Conservation (phyloP, 306 rosid species). For the Cajanus cajan region DNA sequence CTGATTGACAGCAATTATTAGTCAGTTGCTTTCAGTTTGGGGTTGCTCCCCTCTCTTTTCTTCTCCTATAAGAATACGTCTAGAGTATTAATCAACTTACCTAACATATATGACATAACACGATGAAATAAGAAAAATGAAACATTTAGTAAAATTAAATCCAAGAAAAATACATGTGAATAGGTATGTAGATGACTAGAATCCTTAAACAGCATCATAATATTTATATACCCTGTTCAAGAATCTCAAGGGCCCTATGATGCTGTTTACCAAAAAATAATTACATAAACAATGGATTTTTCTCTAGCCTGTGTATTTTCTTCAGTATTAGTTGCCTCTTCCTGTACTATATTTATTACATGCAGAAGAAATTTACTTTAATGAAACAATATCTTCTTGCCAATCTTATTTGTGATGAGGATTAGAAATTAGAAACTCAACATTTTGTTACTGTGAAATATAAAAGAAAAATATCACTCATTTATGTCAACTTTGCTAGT, state of each 20-base stretch:
- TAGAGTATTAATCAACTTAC: background rate
- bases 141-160: background rate
- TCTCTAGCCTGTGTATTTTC: background rate
- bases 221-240: background rate
- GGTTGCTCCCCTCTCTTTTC: background rate
- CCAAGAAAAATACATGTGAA: background rate
- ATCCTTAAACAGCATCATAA: background rate
- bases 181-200: background rate
- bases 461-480: background rate
- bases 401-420: background rate
- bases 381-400: background rate
- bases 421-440: background rate
- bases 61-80: background rate
- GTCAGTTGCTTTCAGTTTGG: background rate
- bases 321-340: background rate
- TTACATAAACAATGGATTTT: background rate
- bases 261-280: background rate
- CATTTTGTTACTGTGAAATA: background rate
- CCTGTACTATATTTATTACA: background rate
- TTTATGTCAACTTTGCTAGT: background rate
- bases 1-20: background rate
- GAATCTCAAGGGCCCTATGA: background rate
- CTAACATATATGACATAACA: background rate
- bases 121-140: background rate
- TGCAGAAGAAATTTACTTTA: background rate